These are phyloP conservation scores for Polytrichum formosum DNA, from an alignment of 225 moss, liverwort and hornwort species.

Conservation along the genomic window DNA sequence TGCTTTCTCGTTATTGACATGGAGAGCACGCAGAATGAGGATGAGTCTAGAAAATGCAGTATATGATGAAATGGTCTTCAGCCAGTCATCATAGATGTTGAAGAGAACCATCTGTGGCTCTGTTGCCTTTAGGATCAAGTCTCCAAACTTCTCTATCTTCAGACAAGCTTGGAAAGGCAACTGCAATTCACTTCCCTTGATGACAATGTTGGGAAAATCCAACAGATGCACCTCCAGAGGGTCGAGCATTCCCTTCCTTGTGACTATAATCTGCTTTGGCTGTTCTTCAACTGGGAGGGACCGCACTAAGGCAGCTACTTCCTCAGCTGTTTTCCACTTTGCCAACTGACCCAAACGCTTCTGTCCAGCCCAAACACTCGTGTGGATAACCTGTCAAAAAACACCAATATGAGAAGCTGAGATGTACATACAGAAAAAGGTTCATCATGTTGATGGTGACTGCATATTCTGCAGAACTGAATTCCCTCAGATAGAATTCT, in stretches of 20 bases:
- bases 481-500: too few species aligned
- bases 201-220: slow-evolving; percentile 99
- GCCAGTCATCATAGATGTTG: slow-evolving; percentile 98
- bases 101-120: slow-evolving; percentile 99
- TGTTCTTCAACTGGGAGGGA: slow-evolving; percentile 98
- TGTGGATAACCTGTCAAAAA: slow-evolving; percentile 74
- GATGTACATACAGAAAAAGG: background rate
- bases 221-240: slow-evolving; percentile 97
- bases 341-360: slow-evolving; percentile 98
- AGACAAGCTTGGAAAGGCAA: slow-evolving; percentile 99
- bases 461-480: background rate
- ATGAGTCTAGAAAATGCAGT: slow-evolving; percentile 97
- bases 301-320: slow-evolving; percentile 96
- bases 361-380: slow-evolving; percentile 99
- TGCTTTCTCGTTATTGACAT: slow-evolving; percentile 99
- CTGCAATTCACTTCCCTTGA: slow-evolving; percentile 99
- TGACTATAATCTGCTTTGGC: slow-evolving; percentile 99
- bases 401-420: background rate
- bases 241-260: slow-evolving; percentile 99
- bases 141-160: slow-evolving; percentile 99
- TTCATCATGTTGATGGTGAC: background rate
- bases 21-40: slow-evolving; percentile 93
- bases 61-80: slow-evolving; percentile 97
- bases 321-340: slow-evolving; percentile 99
- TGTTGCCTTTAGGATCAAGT: slow-evolving; percentile 96